A percentile compares a stretch with the other conserved stretches of the same genome.
phyloP scores from a whole-genome alignment of 2,329 filamentous ascomycete species.

The Cercospora zeae-maydis region DNA sequence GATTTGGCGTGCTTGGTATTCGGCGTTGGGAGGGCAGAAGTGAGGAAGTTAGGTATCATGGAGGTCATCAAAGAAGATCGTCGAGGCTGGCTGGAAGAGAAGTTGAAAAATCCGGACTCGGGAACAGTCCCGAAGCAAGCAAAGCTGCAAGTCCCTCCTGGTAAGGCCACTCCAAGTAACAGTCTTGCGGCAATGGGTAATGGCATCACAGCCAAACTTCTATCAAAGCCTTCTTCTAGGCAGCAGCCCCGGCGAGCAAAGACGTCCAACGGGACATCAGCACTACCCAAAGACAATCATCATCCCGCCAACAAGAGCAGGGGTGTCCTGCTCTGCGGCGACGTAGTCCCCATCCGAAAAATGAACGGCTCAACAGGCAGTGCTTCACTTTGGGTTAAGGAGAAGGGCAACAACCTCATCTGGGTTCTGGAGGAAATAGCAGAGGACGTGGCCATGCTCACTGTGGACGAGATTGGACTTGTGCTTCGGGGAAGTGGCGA shows the following conservation, averaged over 20 bases:
- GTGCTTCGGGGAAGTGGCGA: slow-evolving; percentile 70
- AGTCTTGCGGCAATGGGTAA: slow-evolving; percentile 63
- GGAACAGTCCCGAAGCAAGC: slow-evolving; percentile 24
- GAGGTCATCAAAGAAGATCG: slow-evolving; percentile 91
- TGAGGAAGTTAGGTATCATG: slow-evolving; percentile 89
- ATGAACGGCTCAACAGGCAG: slow-evolving; percentile 87
- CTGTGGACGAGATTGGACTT: slow-evolving; percentile 71
- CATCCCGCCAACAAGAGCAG: slow-evolving; percentile 68
- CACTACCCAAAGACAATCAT: slow-evolving; percentile 45
- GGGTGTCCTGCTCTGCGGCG: slow-evolving; percentile 88
- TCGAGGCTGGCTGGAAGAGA: slow-evolving; percentile 83
- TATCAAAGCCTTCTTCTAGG: slow-evolving; percentile 73
- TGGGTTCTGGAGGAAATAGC: slow-evolving; percentile 98
- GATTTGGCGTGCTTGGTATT: slow-evolving; percentile 97
- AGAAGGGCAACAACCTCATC: slow-evolving; percentile 87
- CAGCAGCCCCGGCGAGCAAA: slow-evolving; percentile 59
- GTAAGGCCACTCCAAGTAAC: slow-evolving; percentile 38
- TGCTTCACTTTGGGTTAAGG: slow-evolving; percentile 97
- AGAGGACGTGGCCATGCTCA: slow-evolving; percentile 79
- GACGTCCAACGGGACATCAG: slow-evolving; percentile 57
- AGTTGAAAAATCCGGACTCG: slow-evolving; percentile 63
- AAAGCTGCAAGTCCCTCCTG: slow-evolving; percentile 28
- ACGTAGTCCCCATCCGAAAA: slow-evolving; percentile 97
- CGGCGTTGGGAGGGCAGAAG: slow-evolving; percentile 94
- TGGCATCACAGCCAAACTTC: slow-evolving; percentile 80